Percentiles rank a stretch among this genome's conserved stretches.
phyloP scores from a whole-genome alignment of 2,329 filamentous ascomycete genomes.

The Rutstroemia sp. region DNA sequence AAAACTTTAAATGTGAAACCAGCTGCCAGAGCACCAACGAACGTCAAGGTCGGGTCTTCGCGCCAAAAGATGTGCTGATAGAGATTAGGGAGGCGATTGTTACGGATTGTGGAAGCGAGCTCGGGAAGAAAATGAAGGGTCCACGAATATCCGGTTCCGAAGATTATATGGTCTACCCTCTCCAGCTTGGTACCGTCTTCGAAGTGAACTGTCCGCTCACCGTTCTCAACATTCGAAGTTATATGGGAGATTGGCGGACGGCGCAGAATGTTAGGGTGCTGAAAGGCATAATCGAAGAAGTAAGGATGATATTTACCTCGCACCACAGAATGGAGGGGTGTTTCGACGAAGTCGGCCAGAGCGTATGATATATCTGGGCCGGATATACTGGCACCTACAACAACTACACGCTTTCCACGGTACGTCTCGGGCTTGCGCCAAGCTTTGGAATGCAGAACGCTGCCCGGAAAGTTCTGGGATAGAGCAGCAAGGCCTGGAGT shows the following conservation, averaged over 20 bases:
- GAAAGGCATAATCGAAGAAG: slow-evolving; percentile 52
- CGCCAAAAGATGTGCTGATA: slow-evolving; percentile 52
- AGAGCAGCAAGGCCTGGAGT: slow-evolving; percentile 51
- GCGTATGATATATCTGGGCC: slow-evolving; percentile 54
- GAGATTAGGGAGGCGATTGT: slow-evolving; percentile 47
- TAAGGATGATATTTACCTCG: slow-evolving; percentile 46
- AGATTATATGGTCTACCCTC: slow-evolving; percentile 54
- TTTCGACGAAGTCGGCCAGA: slow-evolving; percentile 37
- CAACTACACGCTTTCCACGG: slow-evolving; percentile 43
- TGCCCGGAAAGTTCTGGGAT: slow-evolving; percentile 44
- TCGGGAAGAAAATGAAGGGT: slow-evolving; percentile 52
- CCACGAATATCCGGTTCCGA: slow-evolving; percentile 61
- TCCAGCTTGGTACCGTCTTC: slow-evolving; percentile 44
- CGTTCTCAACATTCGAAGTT: slow-evolving; percentile 21
- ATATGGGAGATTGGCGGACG: slow-evolving; percentile 42
- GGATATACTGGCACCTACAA: slow-evolving; percentile 58
- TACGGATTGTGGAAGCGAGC: slow-evolving; percentile 36
- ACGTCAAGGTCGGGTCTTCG: slow-evolving; percentile 46
- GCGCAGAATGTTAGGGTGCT: slow-evolving; percentile 45
- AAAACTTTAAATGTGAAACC: slow-evolving; percentile 62
- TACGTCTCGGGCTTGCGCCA: slow-evolving; percentile 59
- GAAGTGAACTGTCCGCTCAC: slow-evolving; percentile 43
- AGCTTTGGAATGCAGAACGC: slow-evolving; percentile 63
- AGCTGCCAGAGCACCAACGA: slow-evolving; percentile 49
- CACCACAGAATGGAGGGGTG: slow-evolving; percentile 46